Evolutionary conservation across 768 basidiomycete genomes (phyloP).

Genomic region (Punctularia strigosozonata): DNA sequence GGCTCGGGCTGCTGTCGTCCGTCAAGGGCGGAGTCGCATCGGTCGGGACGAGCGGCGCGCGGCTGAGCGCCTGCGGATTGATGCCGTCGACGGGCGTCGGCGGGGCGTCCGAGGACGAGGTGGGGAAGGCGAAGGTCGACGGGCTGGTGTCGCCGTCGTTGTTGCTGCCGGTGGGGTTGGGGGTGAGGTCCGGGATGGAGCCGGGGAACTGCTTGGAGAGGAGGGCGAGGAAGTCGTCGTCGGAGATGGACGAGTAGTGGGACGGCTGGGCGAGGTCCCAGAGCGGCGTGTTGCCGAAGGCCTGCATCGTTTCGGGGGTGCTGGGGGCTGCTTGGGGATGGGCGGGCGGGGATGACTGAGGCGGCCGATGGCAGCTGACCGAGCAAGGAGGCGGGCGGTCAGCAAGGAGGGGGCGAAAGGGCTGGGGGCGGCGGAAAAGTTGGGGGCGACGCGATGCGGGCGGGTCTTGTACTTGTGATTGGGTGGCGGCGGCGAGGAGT

Average conservation of each 20-base stretch:
- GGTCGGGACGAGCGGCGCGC: constrained; percentile 27
- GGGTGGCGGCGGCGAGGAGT: no score
- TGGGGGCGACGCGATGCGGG: no score
- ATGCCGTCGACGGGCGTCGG: constrained; percentile 30
- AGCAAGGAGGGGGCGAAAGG: constrained; percentile 2
- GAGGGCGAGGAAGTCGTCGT: constrained; percentile 68
- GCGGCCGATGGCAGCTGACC: constrained; percentile 6
- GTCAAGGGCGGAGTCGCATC: constrained; percentile 47
- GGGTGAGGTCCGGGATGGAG: constrained; percentile 42
- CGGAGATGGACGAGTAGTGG: constrained; percentile 51
- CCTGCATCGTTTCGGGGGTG: constrained; percentile 30
- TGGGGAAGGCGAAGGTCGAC: constrained; percentile 29
- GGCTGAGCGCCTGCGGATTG: constrained; percentile 48
- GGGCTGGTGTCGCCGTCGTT: constrained; percentile 69
- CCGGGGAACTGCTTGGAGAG: constrained; percentile 65
- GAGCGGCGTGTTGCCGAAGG: constrained; percentile 34
- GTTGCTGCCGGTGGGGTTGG: constrained; percentile 65
- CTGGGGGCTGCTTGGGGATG: neutral
- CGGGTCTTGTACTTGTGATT: no score
- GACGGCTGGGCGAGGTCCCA: constrained; percentile 53
- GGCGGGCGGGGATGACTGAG: constrained; percentile 4
- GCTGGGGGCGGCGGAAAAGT: neutral
- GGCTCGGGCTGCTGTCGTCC: constrained; percentile 74
- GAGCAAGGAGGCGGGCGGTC: constrained; percentile 1
- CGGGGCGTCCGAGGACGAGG: constrained; percentile 11